Base-by-base conservation (phyloP, 352 stramenopile genomes). In the Globisporangium nunn region DNA sequence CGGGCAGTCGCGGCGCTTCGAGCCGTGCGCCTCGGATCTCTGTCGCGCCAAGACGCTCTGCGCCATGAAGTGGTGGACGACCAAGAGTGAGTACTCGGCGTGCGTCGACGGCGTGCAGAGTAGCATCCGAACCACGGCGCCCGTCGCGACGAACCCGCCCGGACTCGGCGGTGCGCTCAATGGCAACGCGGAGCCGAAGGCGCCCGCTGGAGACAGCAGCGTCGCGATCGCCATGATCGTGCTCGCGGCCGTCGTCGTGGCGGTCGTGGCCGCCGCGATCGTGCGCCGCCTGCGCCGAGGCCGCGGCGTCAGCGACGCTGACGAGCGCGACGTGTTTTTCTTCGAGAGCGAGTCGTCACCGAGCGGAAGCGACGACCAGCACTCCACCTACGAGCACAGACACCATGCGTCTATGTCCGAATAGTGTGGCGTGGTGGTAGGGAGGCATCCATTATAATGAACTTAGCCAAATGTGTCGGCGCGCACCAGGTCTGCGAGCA, bases 51-150 rank as follows among this genome's bases (percentile, higher is more conserved):
- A 75, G 30, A 79, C 74, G 51, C 58, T 87, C 33, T 93, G 83
- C 45, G 81, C 79, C 1, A 53, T 90, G 11, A 82, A 85, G 51
- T 93, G 83, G 83, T 93, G 81, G 79, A 75, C 75, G 17, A 91
- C 80, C 1, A 72, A 76, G 49, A 62, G 56, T 10, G 72, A 93
- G 64, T 91, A 72, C 64, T 62, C 81, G 29, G 75, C 76, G 8
- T 94, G 85, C 55, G 59, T 90, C 5, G 71, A 71, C 56, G 31
- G 30, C 15, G 49, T 51, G 28, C 40, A 62, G 50, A 46, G 40
- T 12, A 56, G 30, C 49, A 54, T 54, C 23, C n/a, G n/a, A 14
- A 40, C 18, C 11, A 30, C 40, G 0, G 11, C n/a, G 3, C 4
- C 12, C 0, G 4, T n/a, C 2, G 29, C 55, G 11, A 31, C 46